phyloP scores from a whole-genome alignment of 225 moss, liverwort and hornwort genomes.

The Physcomitrellopsis africana region DNA sequence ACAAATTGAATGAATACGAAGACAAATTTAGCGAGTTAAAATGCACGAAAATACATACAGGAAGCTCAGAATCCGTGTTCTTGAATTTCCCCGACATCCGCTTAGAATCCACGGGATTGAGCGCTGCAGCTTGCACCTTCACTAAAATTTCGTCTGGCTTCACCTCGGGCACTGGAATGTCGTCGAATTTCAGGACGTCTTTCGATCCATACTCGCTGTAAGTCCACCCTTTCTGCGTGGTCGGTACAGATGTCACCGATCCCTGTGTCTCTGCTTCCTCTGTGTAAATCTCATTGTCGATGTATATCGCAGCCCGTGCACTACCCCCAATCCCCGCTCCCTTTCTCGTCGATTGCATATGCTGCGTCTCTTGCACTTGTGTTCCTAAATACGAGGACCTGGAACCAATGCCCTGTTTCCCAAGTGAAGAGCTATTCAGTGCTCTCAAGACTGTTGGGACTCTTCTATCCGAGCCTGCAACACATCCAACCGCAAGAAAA shows the following conservation, averaged over 20 bases:
- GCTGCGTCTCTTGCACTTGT: constrained; percentile 30
- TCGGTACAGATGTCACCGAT: constrained; percentile 33
- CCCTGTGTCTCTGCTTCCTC: constrained; percentile 29
- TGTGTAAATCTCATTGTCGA: constrained; percentile 28
- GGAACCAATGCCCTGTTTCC: constrained; percentile 18
- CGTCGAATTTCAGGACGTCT: constrained; percentile 65
- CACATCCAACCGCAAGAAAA: constrained; percentile 24
- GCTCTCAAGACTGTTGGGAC: constrained; percentile 24
- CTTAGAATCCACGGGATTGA: constrained; percentile 78
- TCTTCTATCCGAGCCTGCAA: constrained; percentile 39
- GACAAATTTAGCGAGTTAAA: neutral
- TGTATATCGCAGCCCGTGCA: constrained; percentile 34
- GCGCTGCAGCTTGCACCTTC: constrained; percentile 73
- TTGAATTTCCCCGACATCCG: constrained; percentile 66
- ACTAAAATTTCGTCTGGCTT: constrained; percentile 69
- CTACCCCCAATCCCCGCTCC: constrained; percentile 27
- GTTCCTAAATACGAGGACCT: constrained; percentile 46
- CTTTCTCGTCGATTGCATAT: constrained; percentile 32
- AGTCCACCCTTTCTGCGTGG: constrained; percentile 72
- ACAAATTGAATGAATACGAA: neutral
- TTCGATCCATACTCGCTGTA: constrained; percentile 76
- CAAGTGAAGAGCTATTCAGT: constrained; percentile 17
- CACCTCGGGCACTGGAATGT: constrained; percentile 63
- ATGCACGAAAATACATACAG: constrained; percentile 46
- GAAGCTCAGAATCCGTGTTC: constrained; percentile 59